phyloP scores from a whole-genome alignment of 1,284 basidiomycete species.

The Volvariella volvacea region DNA sequence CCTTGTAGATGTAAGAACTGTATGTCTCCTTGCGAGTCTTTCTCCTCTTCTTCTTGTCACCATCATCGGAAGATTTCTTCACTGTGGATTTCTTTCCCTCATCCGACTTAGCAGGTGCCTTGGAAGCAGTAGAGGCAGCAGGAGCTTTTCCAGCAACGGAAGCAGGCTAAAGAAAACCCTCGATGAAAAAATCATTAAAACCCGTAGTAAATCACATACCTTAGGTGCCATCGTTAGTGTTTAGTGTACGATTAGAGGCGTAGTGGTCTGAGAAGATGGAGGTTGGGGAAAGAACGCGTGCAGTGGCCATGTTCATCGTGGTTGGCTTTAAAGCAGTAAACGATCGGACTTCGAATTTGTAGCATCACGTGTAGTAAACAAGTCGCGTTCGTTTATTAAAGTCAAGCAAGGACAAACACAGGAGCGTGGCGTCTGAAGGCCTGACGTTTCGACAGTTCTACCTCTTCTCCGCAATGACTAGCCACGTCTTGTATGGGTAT shows the following conservation, averaged over 20 bases:
- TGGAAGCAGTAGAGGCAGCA: constrained; percentile 60
- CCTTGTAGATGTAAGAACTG: constrained; percentile 88
- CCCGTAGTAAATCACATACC: constrained; percentile 14
- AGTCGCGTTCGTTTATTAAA: constrained; percentile 6
- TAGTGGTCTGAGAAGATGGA: constrained; percentile 6
- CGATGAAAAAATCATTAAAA: background rate
- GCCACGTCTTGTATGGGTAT: constrained; percentile 39
- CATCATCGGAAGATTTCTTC: constrained; percentile 46
- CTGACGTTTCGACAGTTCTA: constrained; percentile 10
- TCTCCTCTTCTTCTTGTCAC: constrained; percentile 81
- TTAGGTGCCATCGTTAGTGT: constrained; percentile 27
- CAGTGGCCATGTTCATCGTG: constrained; percentile 8
- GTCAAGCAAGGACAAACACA: constrained; percentile 1
- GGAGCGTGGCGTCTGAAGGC: constrained; percentile 1
- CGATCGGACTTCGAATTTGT: constrained; percentile 17
- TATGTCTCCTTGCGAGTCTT: constrained; percentile 84
- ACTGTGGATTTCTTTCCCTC: constrained; percentile 33
- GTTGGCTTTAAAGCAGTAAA: constrained; percentile 14
- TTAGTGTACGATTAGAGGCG: constrained; percentile 6
- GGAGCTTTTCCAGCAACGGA: constrained; percentile 74
- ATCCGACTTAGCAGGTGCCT: constrained; percentile 55
- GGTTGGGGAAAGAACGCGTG: constrained; percentile 8
- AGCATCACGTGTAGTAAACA: constrained; percentile 11
- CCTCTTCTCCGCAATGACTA: constrained; percentile 33
- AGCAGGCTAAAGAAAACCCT: constrained; percentile 27